Evolutionary conservation across 2,329 filamentous ascomycete genomes (phyloP), one percentile per base, ranked within the genome.

Genomic region (Cladosporium sp.): DNA sequence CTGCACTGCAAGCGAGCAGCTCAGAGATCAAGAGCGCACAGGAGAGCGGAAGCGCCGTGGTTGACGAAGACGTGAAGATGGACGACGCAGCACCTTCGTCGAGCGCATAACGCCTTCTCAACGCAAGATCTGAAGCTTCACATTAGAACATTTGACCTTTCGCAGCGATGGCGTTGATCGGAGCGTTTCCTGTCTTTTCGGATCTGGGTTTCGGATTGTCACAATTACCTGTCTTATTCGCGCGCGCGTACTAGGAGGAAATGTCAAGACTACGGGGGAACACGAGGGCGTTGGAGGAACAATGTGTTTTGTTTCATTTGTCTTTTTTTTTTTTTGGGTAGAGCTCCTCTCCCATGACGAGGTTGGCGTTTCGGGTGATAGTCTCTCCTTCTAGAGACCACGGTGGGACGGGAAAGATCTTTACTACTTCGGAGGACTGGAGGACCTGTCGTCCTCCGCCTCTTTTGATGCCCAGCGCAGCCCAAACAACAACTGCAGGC

Each of bases 21-120:
- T 66, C 66, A 25, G 65, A 62, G 12, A 49, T 57, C 38, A 55
- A 51, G 22, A 58, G 19, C 52, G 52, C 50, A 5, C 51, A 51
- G 19, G 54, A 59, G 15, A 38, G 56, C 15, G 59, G 54, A n/a
- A 65, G 65, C 34, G 62, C 60, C 19, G 64, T 65, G 11, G 62
- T 66, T 25, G 66, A 68, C 25, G 66, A 68, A 37, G 66, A 68
- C 49, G 64, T 67, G 42, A 68, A 67, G 59, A 68, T 68, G 66
- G 65, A 68, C 56, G 66, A 68, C 34, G 54, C 54, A n/a, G 54
- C 30, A 19, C 34, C 54, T 17, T 39, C 54, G 9, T 47, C 42
- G 8, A 49, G 40, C 42, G 45, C 54, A 20, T 56, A 38, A 34
- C 25, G 6, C 6, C 25, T 25, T 25, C 3, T 3, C 25, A 25